Percentiles rank a stretch among this genome's conserved stretches.
Evolutionary conservation across 2,329 filamentous ascomycete species (phyloP).

Genomic region (Pseudocercospora eumusae): DNA sequence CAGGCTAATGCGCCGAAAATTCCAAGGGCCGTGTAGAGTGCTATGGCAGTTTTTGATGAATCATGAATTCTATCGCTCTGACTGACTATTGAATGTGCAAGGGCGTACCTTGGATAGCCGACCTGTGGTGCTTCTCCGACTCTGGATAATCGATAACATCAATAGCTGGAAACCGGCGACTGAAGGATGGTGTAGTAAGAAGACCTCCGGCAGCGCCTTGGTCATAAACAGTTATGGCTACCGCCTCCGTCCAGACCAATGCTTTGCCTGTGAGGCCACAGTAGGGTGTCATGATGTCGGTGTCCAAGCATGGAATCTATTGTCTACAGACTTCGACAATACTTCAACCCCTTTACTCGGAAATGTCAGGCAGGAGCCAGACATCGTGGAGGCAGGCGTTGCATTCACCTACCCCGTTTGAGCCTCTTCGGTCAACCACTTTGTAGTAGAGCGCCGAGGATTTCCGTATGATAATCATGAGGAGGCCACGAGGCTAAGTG

Average conservation of each 20-base stretch:
- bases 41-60: conserved; percentile 3
- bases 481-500: too few species aligned
- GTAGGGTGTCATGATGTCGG: not conserved
- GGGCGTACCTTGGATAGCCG: conserved; percentile 1
- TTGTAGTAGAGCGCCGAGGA: not conserved
- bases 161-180: not conserved
- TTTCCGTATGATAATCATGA: too few species aligned
- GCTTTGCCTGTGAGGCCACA: conserved; percentile 6
- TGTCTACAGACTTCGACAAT: not conserved
- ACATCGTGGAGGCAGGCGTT: not conserved
- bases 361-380: not conserved
- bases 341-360: too few species aligned
- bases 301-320: not conserved
- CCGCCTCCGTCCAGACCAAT: conserved; percentile 1
- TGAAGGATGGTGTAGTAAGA: conserved; percentile 1
- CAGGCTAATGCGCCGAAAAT: conserved; percentile 57
- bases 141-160: conserved; percentile 1
- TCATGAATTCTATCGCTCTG: too few species aligned
- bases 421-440: not conserved
- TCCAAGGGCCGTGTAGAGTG: conserved; percentile 60
- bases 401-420: not conserved
- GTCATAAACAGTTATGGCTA: not conserved
- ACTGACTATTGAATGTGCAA: too few species aligned
- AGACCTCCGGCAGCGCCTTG: conserved; percentile 1
- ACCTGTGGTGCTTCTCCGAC: not conserved